Percentiles rank a stretch among this genome's conserved stretches.
phyloP scores from a whole-genome alignment of 768 basidiomycete species.

The Serendipita sp. region DNA sequence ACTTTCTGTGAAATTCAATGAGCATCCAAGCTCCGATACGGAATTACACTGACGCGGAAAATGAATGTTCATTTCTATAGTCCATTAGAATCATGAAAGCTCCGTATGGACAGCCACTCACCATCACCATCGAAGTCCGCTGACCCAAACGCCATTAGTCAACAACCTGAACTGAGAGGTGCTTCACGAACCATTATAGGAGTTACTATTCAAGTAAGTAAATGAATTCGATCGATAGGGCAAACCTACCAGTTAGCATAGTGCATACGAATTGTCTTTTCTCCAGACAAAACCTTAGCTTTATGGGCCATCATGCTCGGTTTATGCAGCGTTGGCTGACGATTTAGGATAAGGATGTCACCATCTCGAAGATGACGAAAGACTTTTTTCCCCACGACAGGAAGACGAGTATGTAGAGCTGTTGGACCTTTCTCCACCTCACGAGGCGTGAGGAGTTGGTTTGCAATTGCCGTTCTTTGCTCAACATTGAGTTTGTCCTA shows the following conservation, averaged over 20 bases:
- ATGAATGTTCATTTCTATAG: slow-evolving; percentile 95
- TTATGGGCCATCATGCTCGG: slow-evolving; percentile 99
- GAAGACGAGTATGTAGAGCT: slow-evolving; percentile 41
- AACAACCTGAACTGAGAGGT: slow-evolving; percentile 4
- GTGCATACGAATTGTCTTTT: slow-evolving; percentile 99
- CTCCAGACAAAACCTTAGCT: slow-evolving; percentile 79
- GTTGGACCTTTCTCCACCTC: slow-evolving; percentile 44
- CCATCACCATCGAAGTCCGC: slow-evolving; percentile 92
- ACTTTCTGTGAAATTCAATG: slow-evolving; percentile 43
- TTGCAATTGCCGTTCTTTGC: slow-evolving; percentile 87
- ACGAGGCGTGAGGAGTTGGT: slow-evolving; percentile 84
- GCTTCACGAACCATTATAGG: slow-evolving; percentile 70
- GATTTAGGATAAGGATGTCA: slow-evolving; percentile 88
- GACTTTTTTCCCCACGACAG: slow-evolving; percentile 89
- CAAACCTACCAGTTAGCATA: slow-evolving; percentile 83
- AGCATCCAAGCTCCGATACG: slow-evolving; percentile 7
- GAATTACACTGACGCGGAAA: slow-evolving; percentile 65
- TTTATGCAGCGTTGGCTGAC: slow-evolving; percentile 96
- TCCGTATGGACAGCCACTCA: slow-evolving; percentile 20
- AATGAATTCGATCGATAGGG: slow-evolving; percentile 11
- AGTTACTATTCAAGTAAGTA: slow-evolving; percentile 46
- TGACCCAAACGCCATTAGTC: slow-evolving; percentile 17
- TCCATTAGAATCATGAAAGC: slow-evolving; percentile 14
- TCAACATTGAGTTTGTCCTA: slow-evolving; percentile 79
- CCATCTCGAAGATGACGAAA: slow-evolving; percentile 90